phyloP scores from a whole-genome alignment of 2,329 filamentous ascomycete species.

The Trichoderma lentiforme region DNA sequence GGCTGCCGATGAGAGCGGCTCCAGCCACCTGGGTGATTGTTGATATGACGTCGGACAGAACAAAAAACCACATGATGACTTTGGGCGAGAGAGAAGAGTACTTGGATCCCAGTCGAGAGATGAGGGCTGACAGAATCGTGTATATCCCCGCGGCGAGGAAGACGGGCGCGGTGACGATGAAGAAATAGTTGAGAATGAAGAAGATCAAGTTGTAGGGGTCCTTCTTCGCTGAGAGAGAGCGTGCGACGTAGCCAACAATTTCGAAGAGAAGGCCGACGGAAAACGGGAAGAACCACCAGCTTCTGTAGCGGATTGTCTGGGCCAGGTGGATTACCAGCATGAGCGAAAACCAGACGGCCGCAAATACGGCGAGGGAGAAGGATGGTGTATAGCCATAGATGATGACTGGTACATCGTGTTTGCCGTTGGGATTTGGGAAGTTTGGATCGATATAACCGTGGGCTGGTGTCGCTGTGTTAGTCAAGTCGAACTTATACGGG shows the following conservation, averaged over 20 bases:
- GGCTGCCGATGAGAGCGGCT: slow-evolving; percentile 51
- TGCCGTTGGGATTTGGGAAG: slow-evolving; percentile 46
- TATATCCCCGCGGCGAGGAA: slow-evolving; percentile 56
- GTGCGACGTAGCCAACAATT: slow-evolving; percentile 48
- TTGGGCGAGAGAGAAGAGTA: slow-evolving; percentile 45
- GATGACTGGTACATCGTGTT: slow-evolving; percentile 46
- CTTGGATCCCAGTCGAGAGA: slow-evolving; percentile 41
- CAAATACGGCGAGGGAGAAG: slow-evolving; percentile 43
- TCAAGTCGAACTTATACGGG: background rate
- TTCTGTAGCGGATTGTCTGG: slow-evolving; percentile 36
- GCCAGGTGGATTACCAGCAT: slow-evolving; percentile 37
- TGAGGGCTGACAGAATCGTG: slow-evolving; percentile 50
- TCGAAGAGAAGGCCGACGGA: slow-evolving; percentile 46
- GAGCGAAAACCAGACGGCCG: slow-evolving; percentile 42
- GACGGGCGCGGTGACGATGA: slow-evolving; percentile 58
- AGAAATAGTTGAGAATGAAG: slow-evolving; percentile 60
- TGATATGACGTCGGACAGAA: slow-evolving; percentile 51
- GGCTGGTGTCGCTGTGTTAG: background rate
- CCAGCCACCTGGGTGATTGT: slow-evolving; percentile 53
- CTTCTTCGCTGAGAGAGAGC: slow-evolving; percentile 45
- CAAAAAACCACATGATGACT: slow-evolving; percentile 51
- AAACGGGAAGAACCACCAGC: slow-evolving; percentile 47
- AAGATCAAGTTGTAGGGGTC: slow-evolving; percentile 53
- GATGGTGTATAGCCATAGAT: slow-evolving; percentile 50
- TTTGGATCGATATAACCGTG: slow-evolving; percentile 48